A percentile compares a stretch with the other conserved stretches of the same genome.
These are phyloP conservation scores for Plasmodium fragile DNA, from an alignment of 169 alveolate genomes.

Conservation along the genomic window DNA sequence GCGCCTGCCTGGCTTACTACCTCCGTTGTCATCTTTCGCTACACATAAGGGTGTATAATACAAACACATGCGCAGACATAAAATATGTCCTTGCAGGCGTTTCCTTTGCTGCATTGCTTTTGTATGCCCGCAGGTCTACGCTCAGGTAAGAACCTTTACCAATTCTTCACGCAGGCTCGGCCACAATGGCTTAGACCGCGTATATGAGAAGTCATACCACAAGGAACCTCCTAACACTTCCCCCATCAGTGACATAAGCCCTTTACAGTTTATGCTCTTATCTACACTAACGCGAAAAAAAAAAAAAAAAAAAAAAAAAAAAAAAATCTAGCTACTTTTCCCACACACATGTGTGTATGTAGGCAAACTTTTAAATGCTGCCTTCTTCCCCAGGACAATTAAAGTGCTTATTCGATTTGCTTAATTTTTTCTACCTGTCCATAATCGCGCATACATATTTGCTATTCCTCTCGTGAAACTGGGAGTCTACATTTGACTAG, in stretches of 20 bases:
- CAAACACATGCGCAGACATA: not conserved
- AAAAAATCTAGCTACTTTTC: not conserved
- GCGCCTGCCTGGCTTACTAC: not conserved
- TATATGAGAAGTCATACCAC: not conserved
- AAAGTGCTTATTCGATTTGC: not conserved
- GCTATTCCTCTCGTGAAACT: not conserved
- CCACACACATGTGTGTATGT: not conserved
- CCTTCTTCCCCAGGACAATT: not conserved
- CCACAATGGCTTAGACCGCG: not conserved
- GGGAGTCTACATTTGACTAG: not conserved
- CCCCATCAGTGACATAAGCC: not conserved
- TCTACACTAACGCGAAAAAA: not conserved
- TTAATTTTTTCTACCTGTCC: not conserved
- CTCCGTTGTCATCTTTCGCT: constrained; percentile 16
- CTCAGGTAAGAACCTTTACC: not conserved
- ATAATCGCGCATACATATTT: not conserved
- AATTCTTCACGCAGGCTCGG: not conserved
- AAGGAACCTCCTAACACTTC: not conserved
- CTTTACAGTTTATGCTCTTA: not conserved
- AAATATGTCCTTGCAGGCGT: not conserved
- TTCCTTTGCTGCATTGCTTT: not conserved
- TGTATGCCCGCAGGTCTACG: not conserved
- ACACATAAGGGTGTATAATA: not conserved
- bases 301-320: not conserved
- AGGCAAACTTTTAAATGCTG: not conserved